Evolutionary conservation across 257 asterid species (phyloP), one percentile per base, ranked within the genome.

Genomic region (Fraxinus cuspidata): DNA sequence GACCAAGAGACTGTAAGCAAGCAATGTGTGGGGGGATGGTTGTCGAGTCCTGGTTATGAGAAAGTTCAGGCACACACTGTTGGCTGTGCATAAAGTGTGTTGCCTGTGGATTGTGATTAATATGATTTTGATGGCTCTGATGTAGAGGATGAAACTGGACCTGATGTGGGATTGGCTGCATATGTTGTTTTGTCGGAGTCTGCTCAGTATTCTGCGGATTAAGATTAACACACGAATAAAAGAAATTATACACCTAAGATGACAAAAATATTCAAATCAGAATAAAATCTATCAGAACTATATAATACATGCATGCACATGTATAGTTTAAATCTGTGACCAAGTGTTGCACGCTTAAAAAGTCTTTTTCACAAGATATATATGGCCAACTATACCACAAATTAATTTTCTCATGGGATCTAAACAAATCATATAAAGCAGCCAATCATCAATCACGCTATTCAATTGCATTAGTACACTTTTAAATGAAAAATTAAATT

Each of bases 21-120:
- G 92, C 80, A 74, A 92, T 87, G 71, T 95, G 97, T 34, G 92
- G 96, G 67, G 91, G 73, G 4, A 88, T 87, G 64, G 85, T 29
- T 11, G 96, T 78, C 13, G 95, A 83, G 78, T 93, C 96, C 82
- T 91, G 93, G 81, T 88, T 74, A 83, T 92, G 99, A 76, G 90
- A 77, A 71, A 90, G 85, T 79, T 92, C 98, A 42, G 97, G 81
- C 87, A 93, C 90, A 78, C 93, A 90, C 34, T 90, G 97, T 78
- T 89, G 97, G 84, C 83, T 85, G 76, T 88, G 92, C 82, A 93
- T 80, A 79, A 83, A 90, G 69, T 91, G 96, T 72, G 90, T 71
- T 47, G 88, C 80, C 78, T 88, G 93, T 66, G 89, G 89, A 72
- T 83, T 86, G 75, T 89, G 97, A 82, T 84, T 85, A 53, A 91